Base-by-base conservation (phyloP, 2,329 filamentous ascomycete genomes). In the Fusarium sp. region DNA sequence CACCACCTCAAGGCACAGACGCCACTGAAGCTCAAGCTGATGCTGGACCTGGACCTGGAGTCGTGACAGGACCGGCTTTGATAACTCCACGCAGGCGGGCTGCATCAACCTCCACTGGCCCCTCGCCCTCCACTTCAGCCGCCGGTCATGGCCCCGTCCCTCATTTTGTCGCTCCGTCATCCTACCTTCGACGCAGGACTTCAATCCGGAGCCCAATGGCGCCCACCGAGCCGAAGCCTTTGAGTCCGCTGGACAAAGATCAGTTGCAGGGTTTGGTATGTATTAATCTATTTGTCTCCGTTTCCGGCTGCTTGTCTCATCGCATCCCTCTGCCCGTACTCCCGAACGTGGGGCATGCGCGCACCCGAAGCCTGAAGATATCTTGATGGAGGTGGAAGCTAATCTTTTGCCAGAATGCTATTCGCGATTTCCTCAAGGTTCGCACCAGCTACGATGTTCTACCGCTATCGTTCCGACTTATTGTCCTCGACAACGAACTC, bases 401-500 rank as follows among this genome's bases (percentile, higher is more conserved):
- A 37, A 68, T 47, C 37, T 50, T 55, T 20, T 56, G 43, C 18
- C 16, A 97, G 94, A 91, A 91, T 84, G 91, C 92, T 69, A 94
- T 98, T 76, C 92, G 96, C 81, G 93, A 97, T 75, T 99, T 99
- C 82, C 90, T 99, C 79, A 97, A 94, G 81, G 92, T 97, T 74
- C 92, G 96, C 78, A 98, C 93, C 37, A 98, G 94, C 80, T 99
- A 99, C 85, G 96, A 99, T 83, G 96, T 99, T 72, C 87, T 99
- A 49, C 96, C 96, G 20, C 89, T 99, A 66, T 98, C 94, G 73
- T 99, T 97, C 82, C 92, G 96, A 69, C 89, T 99, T 58, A 97
- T 99, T 77, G 89, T 98, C 70, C 93, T 99, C 79, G 97, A 99
- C 81, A 98, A 94, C 68, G 91, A 94, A 68, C 87, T 99, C 62